Base-by-base conservation (phyloP, 129 eudicot genomes). In the Flaveria trinervia region DNA sequence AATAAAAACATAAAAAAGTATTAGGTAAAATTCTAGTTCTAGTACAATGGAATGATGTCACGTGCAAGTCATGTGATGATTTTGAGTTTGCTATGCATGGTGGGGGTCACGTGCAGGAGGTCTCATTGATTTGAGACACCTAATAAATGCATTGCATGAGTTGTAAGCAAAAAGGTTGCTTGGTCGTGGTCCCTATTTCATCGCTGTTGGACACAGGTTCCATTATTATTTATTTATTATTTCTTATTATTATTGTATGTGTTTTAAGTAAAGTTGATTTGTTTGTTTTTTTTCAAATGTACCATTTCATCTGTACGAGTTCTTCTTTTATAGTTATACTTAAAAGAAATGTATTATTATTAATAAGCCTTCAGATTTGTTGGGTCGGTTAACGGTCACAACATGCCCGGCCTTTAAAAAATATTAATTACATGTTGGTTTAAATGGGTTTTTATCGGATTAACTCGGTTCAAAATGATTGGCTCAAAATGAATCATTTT, bases 141-240 rank as follows among this genome's bases (percentile, higher is more conserved):
- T 5, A 75, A 25, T 55, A n/a, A 65, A 50, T 25, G 49, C 39
- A 26, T 56, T 59, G 57, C 45, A 69, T 43, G 70, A 45, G 76
- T 57, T 69, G 76, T 44, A 57, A 69, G 76, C 76, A 68, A 78
- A 69, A 78, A 70, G 76, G 81, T 78, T 78, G 76, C 59, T 57
- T 57, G 76, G 70, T 78, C 62, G 41, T 78, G 81, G 81, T 56
- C 70, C 62, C 45, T 66, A 6, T 6, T 36, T 77, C 39, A 20
- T 50, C 18, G 41, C 17, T 22, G 39, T 13, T 65, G 9, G 72
- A 65, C 65, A 65, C 43, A 65, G 49, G 22, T 17, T 55, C 16
- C 5, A 25, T 7, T 12, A 25, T 7, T 12, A 1, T 61, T 61
- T 61, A 25, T 61, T 23, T 11, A 22, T 20, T 20, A 20, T 20